phyloP scores from a whole-genome alignment of 2,329 filamentous ascomycete species.

The Aspergillus thermomutatus region DNA sequence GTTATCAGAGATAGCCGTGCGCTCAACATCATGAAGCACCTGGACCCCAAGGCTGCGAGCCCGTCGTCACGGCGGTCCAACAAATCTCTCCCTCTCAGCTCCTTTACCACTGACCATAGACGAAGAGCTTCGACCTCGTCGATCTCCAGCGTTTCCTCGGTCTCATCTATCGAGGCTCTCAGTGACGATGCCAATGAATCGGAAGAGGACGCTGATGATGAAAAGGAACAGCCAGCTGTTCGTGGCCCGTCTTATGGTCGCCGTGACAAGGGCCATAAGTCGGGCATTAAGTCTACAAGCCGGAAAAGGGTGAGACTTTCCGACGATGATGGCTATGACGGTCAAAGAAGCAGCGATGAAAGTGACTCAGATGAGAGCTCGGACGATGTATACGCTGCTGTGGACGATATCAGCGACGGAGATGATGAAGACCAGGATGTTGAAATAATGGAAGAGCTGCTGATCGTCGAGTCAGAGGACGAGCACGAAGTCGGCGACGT shows the following conservation, averaged over 20 bases:
- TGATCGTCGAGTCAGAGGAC: constrained; percentile 56
- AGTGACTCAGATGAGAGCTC: constrained; percentile 44
- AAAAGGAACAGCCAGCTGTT: constrained; percentile 41
- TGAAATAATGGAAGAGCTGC: constrained; percentile 72
- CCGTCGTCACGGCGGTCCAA: constrained; percentile 24
- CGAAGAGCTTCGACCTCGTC: constrained; percentile 34
- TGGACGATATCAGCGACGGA: constrained; percentile 75
- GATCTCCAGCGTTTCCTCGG: constrained; percentile 36
- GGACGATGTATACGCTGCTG: constrained; percentile 70
- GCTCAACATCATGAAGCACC: constrained; percentile 19
- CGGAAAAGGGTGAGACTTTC: constrained; percentile 33
- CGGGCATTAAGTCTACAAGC: constrained; percentile 36
- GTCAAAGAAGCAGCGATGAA: constrained; percentile 27
- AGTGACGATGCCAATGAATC: constrained; percentile 37
- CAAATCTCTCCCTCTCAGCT: constrained; percentile 21
- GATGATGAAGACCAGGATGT: constrained; percentile 79
- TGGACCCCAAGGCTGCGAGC: constrained; percentile 19
- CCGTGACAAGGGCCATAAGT: constrained; percentile 34
- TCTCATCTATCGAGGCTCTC: constrained; percentile 34
- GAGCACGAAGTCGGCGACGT: constrained; percentile 24
- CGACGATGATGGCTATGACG: constrained; percentile 32
- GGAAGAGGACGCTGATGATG: constrained; percentile 42
- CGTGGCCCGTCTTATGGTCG: constrained; percentile 43
- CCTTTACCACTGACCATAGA: constrained; percentile 27
- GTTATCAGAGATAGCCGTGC: constrained; percentile 22